Evolutionary conservation across 1,284 basidiomycete genomes (phyloP).

Genomic region (Melanopsichium pennsylvanicum): DNA sequence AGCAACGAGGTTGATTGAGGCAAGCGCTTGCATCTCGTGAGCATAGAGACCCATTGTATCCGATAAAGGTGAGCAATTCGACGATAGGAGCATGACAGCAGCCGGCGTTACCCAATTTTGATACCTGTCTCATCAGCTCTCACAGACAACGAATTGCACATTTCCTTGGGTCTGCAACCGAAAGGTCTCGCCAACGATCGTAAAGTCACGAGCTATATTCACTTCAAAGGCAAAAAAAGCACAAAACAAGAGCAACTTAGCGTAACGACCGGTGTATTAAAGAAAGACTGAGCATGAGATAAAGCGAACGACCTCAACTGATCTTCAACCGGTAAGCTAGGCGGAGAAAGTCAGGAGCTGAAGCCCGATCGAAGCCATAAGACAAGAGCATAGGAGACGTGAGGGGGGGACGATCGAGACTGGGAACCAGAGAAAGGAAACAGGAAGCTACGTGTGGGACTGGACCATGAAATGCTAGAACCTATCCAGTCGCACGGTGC

Average conservation of each 20-base stretch:
- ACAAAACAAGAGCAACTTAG: slow-evolving; percentile 2
- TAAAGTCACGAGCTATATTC: not conserved
- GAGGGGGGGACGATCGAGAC: not conserved
- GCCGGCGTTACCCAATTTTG: no score
- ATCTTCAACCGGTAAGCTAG: not conserved
- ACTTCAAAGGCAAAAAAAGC: no score
- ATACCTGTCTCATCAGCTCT: no score
- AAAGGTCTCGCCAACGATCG: no score
- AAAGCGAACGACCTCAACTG: slow-evolving; percentile 20
- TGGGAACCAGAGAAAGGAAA: not conserved
- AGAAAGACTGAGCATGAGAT: slow-evolving; percentile 14
- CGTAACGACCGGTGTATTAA: slow-evolving; percentile 42
- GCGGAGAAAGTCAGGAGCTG: slow-evolving; percentile 5
- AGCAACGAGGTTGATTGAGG: no score
- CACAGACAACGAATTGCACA: no score
- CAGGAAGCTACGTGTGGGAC: slow-evolving; percentile 15
- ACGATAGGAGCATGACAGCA: no score
- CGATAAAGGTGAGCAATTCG: no score
- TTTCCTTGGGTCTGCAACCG: no score
- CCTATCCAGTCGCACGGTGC: slow-evolving; percentile 8
- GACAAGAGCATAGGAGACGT: slow-evolving; percentile 1
- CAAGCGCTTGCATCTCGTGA: no score
- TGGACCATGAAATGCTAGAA: slow-evolving; percentile 5
- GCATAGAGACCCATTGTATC: no score
- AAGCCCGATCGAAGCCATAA: slow-evolving; percentile 18